Evolutionary conservation across 1,284 basidiomycete species (phyloP).

Genomic region (Malassezia globosa): DNA sequence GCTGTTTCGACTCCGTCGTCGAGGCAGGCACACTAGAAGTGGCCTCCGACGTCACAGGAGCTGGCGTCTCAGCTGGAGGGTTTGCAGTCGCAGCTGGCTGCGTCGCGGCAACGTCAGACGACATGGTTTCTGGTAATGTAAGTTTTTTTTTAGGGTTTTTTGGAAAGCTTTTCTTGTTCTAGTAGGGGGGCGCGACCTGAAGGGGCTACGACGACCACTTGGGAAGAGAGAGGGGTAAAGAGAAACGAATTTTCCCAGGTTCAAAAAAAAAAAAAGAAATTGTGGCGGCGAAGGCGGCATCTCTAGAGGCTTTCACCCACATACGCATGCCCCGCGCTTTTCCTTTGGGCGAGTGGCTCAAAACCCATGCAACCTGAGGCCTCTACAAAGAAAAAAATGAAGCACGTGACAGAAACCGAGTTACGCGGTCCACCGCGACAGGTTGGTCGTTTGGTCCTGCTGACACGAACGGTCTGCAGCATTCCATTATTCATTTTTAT

Average conservation of each 20-base stretch:
- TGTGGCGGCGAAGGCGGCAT: too few relatives aligned
- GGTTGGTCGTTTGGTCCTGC: too few relatives aligned
- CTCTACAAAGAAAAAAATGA: too few relatives aligned
- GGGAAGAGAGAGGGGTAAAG: neutral
- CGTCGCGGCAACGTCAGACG: conserved; percentile 18
- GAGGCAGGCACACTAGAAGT: conserved; percentile 9
- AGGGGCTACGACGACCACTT: neutral
- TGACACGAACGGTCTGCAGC: too few relatives aligned
- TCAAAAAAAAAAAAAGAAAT: neutral
- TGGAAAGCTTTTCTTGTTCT: conserved; percentile 2
- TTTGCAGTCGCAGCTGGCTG: conserved; percentile 18
- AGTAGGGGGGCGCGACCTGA: neutral
- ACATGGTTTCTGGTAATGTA: conserved; percentile 4
- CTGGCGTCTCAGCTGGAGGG: conserved; percentile 15
- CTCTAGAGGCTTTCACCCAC: too few relatives aligned
- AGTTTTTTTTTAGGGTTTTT: conserved; percentile 9
- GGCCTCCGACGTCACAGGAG: conserved; percentile 1
- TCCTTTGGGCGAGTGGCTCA: too few relatives aligned
- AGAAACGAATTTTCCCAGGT: neutral
- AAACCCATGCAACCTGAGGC: too few relatives aligned
- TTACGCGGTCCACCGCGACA: too few relatives aligned
- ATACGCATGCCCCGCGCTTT: too few relatives aligned
- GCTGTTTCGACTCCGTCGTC: neutral
- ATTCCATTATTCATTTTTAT: too few relatives aligned
- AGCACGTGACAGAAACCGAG: too few relatives aligned